Base-by-base conservation (phyloP, 768 basidiomycete genomes). In the Xerocomellus amylosporus region DNA sequence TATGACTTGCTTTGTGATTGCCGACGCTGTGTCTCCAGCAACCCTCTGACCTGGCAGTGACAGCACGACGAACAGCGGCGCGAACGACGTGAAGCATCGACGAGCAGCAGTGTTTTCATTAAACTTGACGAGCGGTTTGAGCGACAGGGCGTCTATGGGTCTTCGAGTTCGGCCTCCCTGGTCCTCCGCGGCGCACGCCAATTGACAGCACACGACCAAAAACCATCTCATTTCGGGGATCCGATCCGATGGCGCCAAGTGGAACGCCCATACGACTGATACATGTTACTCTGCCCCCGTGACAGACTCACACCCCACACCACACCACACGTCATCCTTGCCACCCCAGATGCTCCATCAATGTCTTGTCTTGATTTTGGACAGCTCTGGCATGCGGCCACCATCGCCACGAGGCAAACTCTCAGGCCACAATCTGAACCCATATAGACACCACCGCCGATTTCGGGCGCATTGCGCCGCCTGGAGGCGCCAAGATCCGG, bases 401-500 rank as follows among this genome's bases (percentile, higher is more conserved):
- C 8, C 36, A 15, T 17, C 17, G 17, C n/a, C 36, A 37, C 17
- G 36, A 37, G 36, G 36, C 36, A 37, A n/a, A 37, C 36, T 17
- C 15, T 8, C 14, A 15, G 30, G n/a, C 20, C 20, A 14, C n/a
- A 5, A 12, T 20, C 26, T 28, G 26, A 28, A 20, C 47, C n/a
- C 24, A 48, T 40, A 48, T 48, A 10, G 2, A 17, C 17, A 17
- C 31, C 12, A 37, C 34, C 53, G 41, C 34, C 17, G 33, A 42
- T 12, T 14, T 22, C 33, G 51, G 49, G 39, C 20, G 38, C 9
- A 31, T 31, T 38, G 19, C 24, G 20, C 33, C 34, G 8, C 28
- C 8, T 14, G 17, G 41, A 28, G 14, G 22, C 12, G 24, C 14
- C 42, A 39, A 56, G 54, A 55, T 55, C 54, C 54, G 54, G 33